Evolutionary conservation across 352 stramenopile genomes (phyloP).

Genomic region (Globisporangium viniferum): DNA sequence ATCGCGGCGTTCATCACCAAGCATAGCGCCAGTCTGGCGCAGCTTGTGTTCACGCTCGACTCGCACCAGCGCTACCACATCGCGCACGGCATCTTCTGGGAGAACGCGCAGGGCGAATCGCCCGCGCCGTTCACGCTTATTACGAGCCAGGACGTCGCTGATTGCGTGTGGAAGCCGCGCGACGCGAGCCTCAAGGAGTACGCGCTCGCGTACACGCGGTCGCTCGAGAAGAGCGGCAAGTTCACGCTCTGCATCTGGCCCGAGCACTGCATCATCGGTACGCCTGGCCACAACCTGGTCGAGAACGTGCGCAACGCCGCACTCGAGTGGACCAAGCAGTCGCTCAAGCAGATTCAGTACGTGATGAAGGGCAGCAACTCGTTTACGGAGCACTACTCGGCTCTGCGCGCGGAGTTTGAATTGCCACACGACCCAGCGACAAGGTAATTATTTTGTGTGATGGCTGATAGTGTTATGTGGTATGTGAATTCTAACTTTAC

Average conservation of each 20-base stretch:
- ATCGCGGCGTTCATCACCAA: conserved; percentile 87
- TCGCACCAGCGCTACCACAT: conserved; percentile 96
- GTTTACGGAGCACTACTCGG: conserved; percentile 97
- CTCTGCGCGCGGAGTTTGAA: conserved; percentile 91
- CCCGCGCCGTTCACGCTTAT: conserved; percentile 94
- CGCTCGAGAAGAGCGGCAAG: conserved; percentile 83
- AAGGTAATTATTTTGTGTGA: conserved; percentile 26
- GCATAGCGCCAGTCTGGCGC: conserved; percentile 54
- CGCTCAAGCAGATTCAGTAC: conserved; percentile 73
- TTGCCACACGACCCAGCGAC: conserved; percentile 66
- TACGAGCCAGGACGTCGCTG: conserved; percentile 68
- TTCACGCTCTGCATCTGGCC: conserved; percentile 96
- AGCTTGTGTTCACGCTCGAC: conserved; percentile 95
- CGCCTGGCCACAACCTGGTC: conserved; percentile 88
- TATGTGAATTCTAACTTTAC: neutral
- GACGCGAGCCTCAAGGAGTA: conserved; percentile 78
- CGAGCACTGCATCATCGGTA: conserved; percentile 96
- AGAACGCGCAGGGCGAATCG: conserved; percentile 51
- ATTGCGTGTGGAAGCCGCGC: conserved; percentile 53
- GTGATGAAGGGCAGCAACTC: conserved; percentile 94
- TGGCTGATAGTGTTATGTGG: neutral
- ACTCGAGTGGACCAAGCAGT: conserved; percentile 78
- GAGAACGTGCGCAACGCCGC: conserved; percentile 77
- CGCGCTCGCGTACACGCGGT: conserved; percentile 87
- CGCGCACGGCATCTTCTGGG: conserved; percentile 94